Conservation (phyloP, 352 stramenopile species). For the Phytophthora agathidicida region DNA sequence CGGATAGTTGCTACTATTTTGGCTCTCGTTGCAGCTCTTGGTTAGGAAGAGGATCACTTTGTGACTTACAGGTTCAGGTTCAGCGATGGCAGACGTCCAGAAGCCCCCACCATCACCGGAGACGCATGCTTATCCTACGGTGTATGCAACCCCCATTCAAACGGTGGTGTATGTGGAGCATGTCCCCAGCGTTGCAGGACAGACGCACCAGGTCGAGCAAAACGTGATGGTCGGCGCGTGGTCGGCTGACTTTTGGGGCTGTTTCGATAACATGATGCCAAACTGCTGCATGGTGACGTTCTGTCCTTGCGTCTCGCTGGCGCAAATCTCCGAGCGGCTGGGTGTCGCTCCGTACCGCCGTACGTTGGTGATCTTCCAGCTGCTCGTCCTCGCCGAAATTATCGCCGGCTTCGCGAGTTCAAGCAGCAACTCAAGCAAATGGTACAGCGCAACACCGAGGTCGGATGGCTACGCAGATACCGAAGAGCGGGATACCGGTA, state of each 20-base stretch:
- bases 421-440: neutral
- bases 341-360: constrained; percentile 34
- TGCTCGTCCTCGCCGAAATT: constrained; percentile 40
- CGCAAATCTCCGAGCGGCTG: constrained; percentile 50
- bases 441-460: constrained; percentile 4
- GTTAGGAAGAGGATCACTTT: constrained; percentile 4
- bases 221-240: constrained; percentile 30
- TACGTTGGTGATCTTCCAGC: constrained; percentile 32
- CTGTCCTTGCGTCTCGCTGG: constrained; percentile 58
- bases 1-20: too few relatives aligned
- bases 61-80: neutral
- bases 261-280: constrained; percentile 43
- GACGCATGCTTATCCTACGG: constrained; percentile 16
- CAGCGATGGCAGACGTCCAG: constrained; percentile 28
- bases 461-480: neutral
- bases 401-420: constrained; percentile 25
- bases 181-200: neutral
- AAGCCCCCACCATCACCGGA: constrained; percentile 13
- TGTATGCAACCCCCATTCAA: constrained; percentile 18
- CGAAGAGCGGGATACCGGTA: constrained; percentile 12
- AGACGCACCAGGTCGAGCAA: constrained; percentile 13
- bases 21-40: neutral
- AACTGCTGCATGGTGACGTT: constrained; percentile 56
- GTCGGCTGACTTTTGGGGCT: constrained; percentile 47
- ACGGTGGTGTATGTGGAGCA: constrained; percentile 24